Evolutionary conservation across 2,329 filamentous ascomycete genomes (phyloP).

Genomic region (Penicillium polonicum): DNA sequence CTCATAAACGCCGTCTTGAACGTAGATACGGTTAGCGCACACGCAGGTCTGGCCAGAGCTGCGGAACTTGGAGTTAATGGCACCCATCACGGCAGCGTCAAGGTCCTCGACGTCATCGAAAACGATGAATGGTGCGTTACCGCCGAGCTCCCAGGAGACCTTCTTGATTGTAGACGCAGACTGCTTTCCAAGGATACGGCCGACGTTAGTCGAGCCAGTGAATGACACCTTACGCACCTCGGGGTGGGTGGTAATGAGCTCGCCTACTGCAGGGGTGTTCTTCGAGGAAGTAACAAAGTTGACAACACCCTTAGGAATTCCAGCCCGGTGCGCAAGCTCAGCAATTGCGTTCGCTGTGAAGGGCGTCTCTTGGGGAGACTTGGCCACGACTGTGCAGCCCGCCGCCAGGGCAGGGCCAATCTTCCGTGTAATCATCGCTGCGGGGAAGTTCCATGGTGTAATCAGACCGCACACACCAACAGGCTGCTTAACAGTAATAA

Average conservation of each 20-base stretch:
- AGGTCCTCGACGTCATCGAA: slow-evolving; percentile 88
- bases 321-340: slow-evolving; percentile 80
- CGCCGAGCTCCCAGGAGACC: slow-evolving; percentile 85
- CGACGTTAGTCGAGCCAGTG: slow-evolving; percentile 70
- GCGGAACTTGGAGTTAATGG: slow-evolving; percentile 86
- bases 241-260: slow-evolving; percentile 71
- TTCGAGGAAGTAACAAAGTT: slow-evolving; percentile 79
- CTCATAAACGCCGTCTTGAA: slow-evolving; percentile 53
- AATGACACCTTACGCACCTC: slow-evolving; percentile 88
- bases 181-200: slow-evolving; percentile 84
- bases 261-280: slow-evolving; percentile 78
- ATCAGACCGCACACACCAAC: slow-evolving; percentile 67
- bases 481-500: slow-evolving; percentile 65
- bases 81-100: slow-evolving; percentile 77
- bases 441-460: slow-evolving; percentile 66
- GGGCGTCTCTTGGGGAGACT: slow-evolving; percentile 88
- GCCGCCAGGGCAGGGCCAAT: slow-evolving; percentile 68
- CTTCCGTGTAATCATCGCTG: slow-evolving; percentile 54
- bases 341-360: slow-evolving; percentile 85
- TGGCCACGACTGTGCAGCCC: slow-evolving; percentile 92
- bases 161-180: slow-evolving; percentile 80
- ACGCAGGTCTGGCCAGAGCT: slow-evolving; percentile 95
- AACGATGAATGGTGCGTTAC: slow-evolving; percentile 94
- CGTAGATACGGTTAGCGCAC: slow-evolving; percentile 63
- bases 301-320: slow-evolving; percentile 85